Evolutionary conservation across 768 basidiomycete genomes (phyloP), one percentile per base, ranked within the genome.

Genomic region (Tulasnella sp.): DNA sequence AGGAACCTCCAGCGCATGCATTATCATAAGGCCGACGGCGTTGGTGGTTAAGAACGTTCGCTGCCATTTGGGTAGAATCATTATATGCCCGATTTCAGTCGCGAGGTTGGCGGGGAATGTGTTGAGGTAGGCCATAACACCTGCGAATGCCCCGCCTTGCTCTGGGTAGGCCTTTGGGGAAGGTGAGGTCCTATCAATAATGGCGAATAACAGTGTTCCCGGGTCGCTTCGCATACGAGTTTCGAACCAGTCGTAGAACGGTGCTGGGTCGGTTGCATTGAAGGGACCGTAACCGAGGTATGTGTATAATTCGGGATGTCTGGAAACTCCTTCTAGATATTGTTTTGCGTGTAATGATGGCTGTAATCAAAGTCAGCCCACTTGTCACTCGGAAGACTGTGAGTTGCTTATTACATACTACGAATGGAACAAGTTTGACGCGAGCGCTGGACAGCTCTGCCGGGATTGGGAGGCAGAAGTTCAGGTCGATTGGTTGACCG

Each of bases 31-130:
- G 12, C 67, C 69, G 49, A 70, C 66, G 8, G 72, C 70, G 58
- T 74, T 72, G 7, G 79, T 74, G 2, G 79, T 74, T 34, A 84
- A 75, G 60, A 83, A 80, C 0, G 80, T 84, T 12, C 78, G 72
- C 57, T 83, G 82, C 65, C 81, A 85, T 0, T 64, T 65, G 1
- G 81, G 79, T 1, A 80, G 67, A 32, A 78, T 74, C 46, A 81
- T 68, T 36, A 81, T 68, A 60, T 70, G 72, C 7, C 77, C 80
- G 31, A 84, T 73, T 62, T 85, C 82, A 5, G 74, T 72, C 19
- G 64, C 66, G 6, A 79, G 69, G 58, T 79, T 65, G 3, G 45
- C 54, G 2, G 72, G 59, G 7, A 69, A 72, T 3, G 75, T 69
- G 60, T 77, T 74, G 49, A 79, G 64, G 58, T 77, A 70, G 0